These are phyloP conservation scores for Linum usitatissimum DNA, from an alignment of 345 rosid species.

Conservation along the genomic window DNA sequence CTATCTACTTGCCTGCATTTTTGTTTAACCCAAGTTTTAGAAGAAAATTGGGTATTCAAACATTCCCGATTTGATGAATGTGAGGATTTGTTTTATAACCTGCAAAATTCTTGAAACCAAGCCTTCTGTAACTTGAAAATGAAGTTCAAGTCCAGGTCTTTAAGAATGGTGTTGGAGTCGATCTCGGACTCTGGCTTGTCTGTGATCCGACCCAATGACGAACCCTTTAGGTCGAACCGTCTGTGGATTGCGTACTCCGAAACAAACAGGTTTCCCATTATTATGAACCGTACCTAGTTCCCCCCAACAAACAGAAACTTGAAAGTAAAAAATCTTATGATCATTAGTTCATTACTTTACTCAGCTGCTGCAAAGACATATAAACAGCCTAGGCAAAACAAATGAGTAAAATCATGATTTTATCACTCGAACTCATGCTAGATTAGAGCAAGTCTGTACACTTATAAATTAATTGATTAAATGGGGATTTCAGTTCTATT, in stretches of 20 bases:
- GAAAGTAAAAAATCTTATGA: neutral
- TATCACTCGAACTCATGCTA: too few species aligned
- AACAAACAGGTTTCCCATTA: conserved; percentile 89
- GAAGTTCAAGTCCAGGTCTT: conserved; percentile 86
- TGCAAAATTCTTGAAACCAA: conserved; percentile 77
- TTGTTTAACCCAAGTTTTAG: neutral
- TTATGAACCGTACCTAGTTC: conserved; percentile 68
- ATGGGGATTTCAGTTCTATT: too few species aligned
- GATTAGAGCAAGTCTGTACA: too few species aligned
- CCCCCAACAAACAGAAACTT: neutral
- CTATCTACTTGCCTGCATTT: conserved; percentile 67
- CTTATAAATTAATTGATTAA: too few species aligned
- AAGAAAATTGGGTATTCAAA: too few species aligned
- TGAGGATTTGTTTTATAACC: conserved; percentile 18
- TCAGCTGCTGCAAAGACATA: neutral
- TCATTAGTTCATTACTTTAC: too few species aligned
- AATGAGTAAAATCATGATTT: too few species aligned
- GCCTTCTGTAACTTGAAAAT: conserved; percentile 67
- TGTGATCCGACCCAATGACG: conserved; percentile 82
- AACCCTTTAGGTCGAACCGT: conserved; percentile 86
- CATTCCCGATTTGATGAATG: neutral
- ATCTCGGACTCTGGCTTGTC: conserved; percentile 75
- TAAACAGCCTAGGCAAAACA: neutral
- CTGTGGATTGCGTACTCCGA: conserved; percentile 70
- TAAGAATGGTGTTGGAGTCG: conserved; percentile 66